Evolutionary conservation across 169 alveolate species (phyloP), one percentile per base, ranked within the genome.

Genomic region (Fabrea salina): DNA sequence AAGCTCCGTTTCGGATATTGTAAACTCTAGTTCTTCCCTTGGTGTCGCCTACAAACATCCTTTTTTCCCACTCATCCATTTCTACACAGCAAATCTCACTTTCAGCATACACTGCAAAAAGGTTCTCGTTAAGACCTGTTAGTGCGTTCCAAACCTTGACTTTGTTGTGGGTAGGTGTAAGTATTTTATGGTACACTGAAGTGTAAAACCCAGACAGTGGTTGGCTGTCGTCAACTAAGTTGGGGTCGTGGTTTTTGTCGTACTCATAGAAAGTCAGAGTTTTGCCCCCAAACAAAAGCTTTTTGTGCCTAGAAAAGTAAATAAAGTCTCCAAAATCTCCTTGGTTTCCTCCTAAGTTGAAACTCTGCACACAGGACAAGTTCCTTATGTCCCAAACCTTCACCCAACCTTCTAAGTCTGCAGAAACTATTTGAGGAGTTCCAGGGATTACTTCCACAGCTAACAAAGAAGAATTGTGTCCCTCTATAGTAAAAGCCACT

Each of bases 391-490:
- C 94, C 91, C 94, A 89, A 50, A 89, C 78, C 74, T 89, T 89
- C 4, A 83, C 79, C 50, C 78, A 57, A 5, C 94, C 94, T 49
- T 75, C 81, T 58, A 84, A 74, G 76, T 89, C 94, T 33, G 86
- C 71, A 3, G 93, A 80, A 5, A 72, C 37, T 50, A 72, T 43
- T 51, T 72, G 54, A 11, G 67, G 70, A 4, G 89, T 86, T 0
- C 80, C 76, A 49, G 82, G 89, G 44, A 84, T 86, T 3, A 86
- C 90, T 37, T 81, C 82, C 3, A 92, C 88, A 3, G 86, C 79
- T 35, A 88, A 78, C 11, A 92, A 51, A 43, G 94, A 90, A 35
- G 89, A 84, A 41, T 86, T 85, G 75, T 92, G 96, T 5, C 91
- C 93, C 39, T 74, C 58, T 32, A 92, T 88, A 53, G 88, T 92